These are phyloP conservation scores for Gonapodya prolifera DNA, from an alignment of 192 early-diverging fungal species.

Conservation along the genomic window DNA sequence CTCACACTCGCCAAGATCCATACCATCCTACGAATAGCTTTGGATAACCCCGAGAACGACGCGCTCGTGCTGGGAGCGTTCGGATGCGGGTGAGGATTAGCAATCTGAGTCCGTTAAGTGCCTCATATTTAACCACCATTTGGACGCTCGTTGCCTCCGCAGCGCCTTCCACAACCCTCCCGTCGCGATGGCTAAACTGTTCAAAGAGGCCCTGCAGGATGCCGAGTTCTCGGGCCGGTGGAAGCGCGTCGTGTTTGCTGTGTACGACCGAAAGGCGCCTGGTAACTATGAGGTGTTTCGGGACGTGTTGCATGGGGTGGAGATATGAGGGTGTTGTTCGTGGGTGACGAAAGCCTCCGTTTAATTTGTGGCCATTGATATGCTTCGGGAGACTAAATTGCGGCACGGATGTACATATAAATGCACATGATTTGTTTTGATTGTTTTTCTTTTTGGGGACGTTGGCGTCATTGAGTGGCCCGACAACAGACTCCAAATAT, in stretches of 20 bases:
- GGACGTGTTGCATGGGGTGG: background rate
- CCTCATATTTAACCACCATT: too few relatives aligned
- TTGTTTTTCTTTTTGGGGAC: too few relatives aligned
- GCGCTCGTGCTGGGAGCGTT: background rate
- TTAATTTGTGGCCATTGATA: too few relatives aligned
- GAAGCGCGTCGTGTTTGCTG: background rate
- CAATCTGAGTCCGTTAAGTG: too few relatives aligned
- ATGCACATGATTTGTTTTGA: too few relatives aligned
- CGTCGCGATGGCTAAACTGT: background rate
- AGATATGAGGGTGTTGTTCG: too few relatives aligned
- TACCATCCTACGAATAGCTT: background rate
- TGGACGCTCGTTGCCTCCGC: too few relatives aligned
- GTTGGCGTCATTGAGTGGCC: too few relatives aligned
- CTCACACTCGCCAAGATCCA: background rate
- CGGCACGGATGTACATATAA: too few relatives aligned
- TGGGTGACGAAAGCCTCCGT: too few relatives aligned
- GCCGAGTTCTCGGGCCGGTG: background rate
- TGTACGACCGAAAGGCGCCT: background rate
- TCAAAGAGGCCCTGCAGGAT: background rate
- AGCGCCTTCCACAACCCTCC: background rate
- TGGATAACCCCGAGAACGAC: background rate
- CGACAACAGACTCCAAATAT: too few relatives aligned
- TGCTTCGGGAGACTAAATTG: too few relatives aligned
- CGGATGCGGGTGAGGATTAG: background rate
- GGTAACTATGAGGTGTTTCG: background rate